Base-by-base conservation (phyloP, 2,329 filamentous ascomycete species). In the Xylaria sp. region DNA sequence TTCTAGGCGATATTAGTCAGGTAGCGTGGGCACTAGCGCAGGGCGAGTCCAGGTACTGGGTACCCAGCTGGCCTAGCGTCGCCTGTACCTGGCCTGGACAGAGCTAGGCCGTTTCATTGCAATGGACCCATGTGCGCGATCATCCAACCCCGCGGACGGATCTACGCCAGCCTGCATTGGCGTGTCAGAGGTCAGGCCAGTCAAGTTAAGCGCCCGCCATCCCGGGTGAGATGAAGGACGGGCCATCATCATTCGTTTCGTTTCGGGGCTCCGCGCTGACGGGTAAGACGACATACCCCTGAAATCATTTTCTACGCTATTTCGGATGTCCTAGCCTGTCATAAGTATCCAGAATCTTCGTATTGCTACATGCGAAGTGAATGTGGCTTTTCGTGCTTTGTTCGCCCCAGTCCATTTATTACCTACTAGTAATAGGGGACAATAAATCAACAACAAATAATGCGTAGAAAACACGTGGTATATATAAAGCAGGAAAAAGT, bases 91-190 rank as follows among this genome's bases (percentile, higher is more conserved):
- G 34, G 37, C 25, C 44, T 56, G 55, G 15, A 6, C 13, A 61
- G 32, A 48, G 56, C 52, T 66, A 69, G 67, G 66, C 39, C 34
- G 68, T 70, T 70, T 70, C 68, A 70, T 70, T 20, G 37, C 44
- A 20, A 68, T 61, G 60, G 68, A 46, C 34, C 32, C 61, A 39
- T 46, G 41, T 48, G 23, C 51, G 20, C 20, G 39, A 60, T 63
- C 54, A 64, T 63, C 68, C 63, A 70, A 70, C 68, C 66, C 68
- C 68, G 34, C 59, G 63, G 39, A 48, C 65, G 46, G 65, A 68
- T 65, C 68, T 39, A 13, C 56, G 59, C 50, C 60, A 70, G 34
- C 65, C 51, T 68, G 65, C 68, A 65, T 65, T 64, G 67, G 60
- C 46, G 68, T 12, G 50, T 50, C 20, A 18, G 62, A 15, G 32